A percentile compares a stretch with the other conserved stretches of the same genome.
These are phyloP conservation scores for Penicillium sclerotiorum DNA, from an alignment of 2,329 filamentous ascomycete species.

Conservation along the genomic window DNA sequence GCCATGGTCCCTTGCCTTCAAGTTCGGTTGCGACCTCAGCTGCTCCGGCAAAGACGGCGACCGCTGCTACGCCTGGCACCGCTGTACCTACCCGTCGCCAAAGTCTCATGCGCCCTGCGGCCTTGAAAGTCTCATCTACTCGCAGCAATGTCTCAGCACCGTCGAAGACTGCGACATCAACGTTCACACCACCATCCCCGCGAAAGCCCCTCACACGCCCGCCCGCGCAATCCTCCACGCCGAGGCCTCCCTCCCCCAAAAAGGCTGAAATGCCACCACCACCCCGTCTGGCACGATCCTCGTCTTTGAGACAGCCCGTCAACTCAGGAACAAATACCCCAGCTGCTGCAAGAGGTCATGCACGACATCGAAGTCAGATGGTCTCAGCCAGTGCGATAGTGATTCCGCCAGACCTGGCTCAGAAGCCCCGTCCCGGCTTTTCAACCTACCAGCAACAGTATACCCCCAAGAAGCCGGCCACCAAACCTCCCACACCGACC, in stretches of 20 bases:
- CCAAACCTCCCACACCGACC: conserved; percentile 27
- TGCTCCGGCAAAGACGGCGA: not conserved
- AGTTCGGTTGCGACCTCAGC: not conserved
- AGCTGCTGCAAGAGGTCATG: conserved; percentile 28
- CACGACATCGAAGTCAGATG: conserved; percentile 41
- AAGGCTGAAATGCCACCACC: conserved; percentile 39
- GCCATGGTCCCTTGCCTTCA: conserved; percentile 7
- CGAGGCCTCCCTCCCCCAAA: conserved; percentile 26
- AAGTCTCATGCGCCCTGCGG: conserved; percentile 33
- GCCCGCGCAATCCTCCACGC: conserved; percentile 14
- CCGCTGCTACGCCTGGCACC: not conserved
- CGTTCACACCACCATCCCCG: conserved; percentile 26
- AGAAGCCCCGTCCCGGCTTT: conserved; percentile 33
- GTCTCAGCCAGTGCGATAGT: conserved; percentile 22
- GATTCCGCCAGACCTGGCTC: conserved; percentile 13
- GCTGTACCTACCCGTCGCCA: conserved; percentile 27
- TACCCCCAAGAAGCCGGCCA: conserved; percentile 40
- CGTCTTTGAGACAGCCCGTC: conserved; percentile 41
- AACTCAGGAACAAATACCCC: conserved; percentile 20
- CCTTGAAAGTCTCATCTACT: conserved; percentile 22
- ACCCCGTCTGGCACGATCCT: conserved; percentile 37
- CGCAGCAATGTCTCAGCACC: conserved; percentile 19
- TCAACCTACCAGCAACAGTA: conserved; percentile 43
- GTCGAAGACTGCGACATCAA: conserved; percentile 23
- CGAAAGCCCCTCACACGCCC: conserved; percentile 21